Base-by-base conservation (phyloP, 2,329 filamentous ascomycete genomes). In the Cladophialophora exuberans region DNA sequence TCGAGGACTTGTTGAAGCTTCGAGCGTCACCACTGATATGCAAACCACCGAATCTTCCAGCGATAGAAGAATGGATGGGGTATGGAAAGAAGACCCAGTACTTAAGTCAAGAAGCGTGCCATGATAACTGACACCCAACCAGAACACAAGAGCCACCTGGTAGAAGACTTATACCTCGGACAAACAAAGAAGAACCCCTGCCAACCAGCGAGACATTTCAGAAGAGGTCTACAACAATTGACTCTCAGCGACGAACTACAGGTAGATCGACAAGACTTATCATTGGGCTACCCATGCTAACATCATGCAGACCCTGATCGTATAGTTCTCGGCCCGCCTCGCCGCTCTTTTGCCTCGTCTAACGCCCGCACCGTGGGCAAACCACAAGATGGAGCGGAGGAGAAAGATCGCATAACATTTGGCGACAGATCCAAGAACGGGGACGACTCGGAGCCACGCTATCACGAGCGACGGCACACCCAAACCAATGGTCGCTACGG, bases 11-110 rank as follows among this genome's bases (percentile, higher is more conserved):
- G 65, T 78, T 90, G 66, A 80, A 81, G 70, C 78, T 97, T 67
- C 84, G 87, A 73, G 80, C 87, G 57, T 97, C 93, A 62, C 91
- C 91, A 62, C 79, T 96, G 71, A 91, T 91, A 68, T 77, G 82
- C 65, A 95, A 89, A 73, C 93, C 93, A 42, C 78, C 86, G 61
- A 83, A 81, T 61, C 81, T 97, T 41, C 92, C 91, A 62, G 88
- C 90, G 22, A 83, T 87, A 61, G 90, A 96, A 76, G 90, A 96
- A 78, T 97, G 92, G 92, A 96, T 97, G 90, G 91, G 93, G 88
- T 96, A 79, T 63, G 52, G 22, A 43, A 33, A 33, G 28, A 39
- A 43, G 59, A 52, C 52, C 17, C 43, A 49, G 45, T 30, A 45
- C 25, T n/a, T 28, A 15, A n/a, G n/a, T 52, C 9, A 20, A 30